A percentile compares a stretch with the other conserved stretches of the same genome.
Evolutionary conservation across 73 alveolate species (phyloP).

Genomic region (Breviolum minutum): DNA sequence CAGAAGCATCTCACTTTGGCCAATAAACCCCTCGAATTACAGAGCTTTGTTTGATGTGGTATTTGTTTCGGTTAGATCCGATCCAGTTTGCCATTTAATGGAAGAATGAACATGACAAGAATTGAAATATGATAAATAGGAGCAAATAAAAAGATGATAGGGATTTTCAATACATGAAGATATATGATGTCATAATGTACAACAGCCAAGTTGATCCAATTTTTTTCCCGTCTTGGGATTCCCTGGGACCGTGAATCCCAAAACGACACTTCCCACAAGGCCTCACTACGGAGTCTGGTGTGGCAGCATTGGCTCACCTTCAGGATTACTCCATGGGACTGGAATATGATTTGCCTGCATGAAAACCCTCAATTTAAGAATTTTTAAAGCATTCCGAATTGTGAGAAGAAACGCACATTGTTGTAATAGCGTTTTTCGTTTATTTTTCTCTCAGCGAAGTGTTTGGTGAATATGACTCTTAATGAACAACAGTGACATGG

Average conservation of each 20-base stretch:
- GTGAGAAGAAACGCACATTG: too few species aligned
- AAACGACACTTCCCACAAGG: not conserved
- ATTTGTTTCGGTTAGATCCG: not conserved
- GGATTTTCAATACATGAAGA: too few species aligned
- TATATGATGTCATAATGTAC: too few species aligned
- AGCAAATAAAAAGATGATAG: too few species aligned
- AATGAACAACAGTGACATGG: too few species aligned
- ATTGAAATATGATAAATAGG: not conserved
- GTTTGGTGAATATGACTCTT: too few species aligned
- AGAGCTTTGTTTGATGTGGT: not conserved
- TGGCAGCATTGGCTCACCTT: conserved; percentile 23
- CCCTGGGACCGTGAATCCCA: too few species aligned
- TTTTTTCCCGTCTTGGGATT: not conserved
- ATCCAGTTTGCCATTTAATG: not conserved
- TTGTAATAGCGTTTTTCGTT: too few species aligned
- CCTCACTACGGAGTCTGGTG: not conserved
- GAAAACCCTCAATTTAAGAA: too few species aligned
- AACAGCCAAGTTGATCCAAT: not conserved
- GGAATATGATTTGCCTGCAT: too few species aligned
- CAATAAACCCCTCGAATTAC: not conserved
- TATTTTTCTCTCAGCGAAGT: too few species aligned
- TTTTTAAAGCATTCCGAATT: too few species aligned
- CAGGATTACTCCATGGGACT: not conserved
- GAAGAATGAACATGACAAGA: not conserved
- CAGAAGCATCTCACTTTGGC: not conserved